Conservation (phyloP, 1,139 yeast genomes). For the Williopsis jadinii region DNA sequence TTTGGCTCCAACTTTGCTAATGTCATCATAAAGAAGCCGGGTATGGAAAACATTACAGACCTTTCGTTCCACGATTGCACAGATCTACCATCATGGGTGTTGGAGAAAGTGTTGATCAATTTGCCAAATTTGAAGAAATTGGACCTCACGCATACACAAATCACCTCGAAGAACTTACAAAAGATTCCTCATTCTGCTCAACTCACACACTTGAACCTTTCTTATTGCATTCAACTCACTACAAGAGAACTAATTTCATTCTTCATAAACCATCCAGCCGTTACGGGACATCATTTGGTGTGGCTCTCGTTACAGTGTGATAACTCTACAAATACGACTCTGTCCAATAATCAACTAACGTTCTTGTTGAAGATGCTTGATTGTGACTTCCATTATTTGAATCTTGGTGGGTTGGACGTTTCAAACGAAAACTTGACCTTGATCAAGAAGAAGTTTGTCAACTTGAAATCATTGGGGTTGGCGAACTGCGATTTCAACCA, state of each 20-base stretch:
- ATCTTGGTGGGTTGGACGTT: constrained; percentile 74
- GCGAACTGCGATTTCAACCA: constrained; percentile 50
- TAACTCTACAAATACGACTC: constrained; percentile 56
- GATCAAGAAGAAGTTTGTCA: constrained; percentile 47
- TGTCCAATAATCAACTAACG: constrained; percentile 52
- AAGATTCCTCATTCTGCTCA: constrained; percentile 45
- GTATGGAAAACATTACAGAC: constrained; percentile 34
- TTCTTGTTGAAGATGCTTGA: constrained; percentile 40
- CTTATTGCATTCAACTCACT: constrained; percentile 71
- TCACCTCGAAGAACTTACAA: constrained; percentile 34
- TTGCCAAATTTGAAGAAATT: constrained; percentile 56
- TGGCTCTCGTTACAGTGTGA: constrained; percentile 81
- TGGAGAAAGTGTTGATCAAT: constrained; percentile 50
- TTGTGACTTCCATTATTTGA: constrained; percentile 42
- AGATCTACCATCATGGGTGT: constrained; percentile 52
- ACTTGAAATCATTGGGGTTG: constrained; percentile 55
- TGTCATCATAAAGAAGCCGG: constrained; percentile 26
- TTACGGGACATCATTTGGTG: constrained; percentile 40
- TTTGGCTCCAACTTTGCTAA: constrained; percentile 59
- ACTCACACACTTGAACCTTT: constrained; percentile 71
- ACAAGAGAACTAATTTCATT: constrained; percentile 70
- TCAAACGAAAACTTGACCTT: constrained; percentile 44
- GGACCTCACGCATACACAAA: constrained; percentile 78
- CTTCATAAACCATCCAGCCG: constrained; percentile 67
- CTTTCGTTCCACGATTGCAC: constrained; percentile 87